phyloP scores from a whole-genome alignment of 2,329 filamentous ascomycete genomes.

The Venturia oleaginea region DNA sequence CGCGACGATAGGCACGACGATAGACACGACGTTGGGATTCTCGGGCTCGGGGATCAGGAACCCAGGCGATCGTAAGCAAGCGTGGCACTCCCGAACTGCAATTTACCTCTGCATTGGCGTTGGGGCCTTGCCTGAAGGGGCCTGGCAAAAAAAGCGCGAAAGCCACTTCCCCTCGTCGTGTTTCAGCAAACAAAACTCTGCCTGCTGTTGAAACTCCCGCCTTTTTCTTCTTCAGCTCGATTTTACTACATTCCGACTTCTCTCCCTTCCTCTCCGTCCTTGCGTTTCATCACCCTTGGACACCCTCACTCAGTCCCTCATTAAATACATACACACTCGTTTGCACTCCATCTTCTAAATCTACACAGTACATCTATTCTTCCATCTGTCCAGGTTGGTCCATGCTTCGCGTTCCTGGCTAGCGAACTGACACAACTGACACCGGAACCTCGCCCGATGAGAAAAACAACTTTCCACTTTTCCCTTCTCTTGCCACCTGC shows the following conservation, averaged over 20 bases:
- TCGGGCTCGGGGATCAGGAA: not conserved
- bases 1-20: too few species aligned
- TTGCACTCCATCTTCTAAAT: not conserved
- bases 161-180: not conserved
- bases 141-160: not conserved
- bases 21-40: not conserved
- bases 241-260: not conserved
- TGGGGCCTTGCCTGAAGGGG: not conserved
- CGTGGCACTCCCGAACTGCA: not conserved
- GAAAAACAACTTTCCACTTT: not conserved
- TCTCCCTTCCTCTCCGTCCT: not conserved
- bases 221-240: not conserved
- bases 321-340: conserved; percentile 5
- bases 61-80: not conserved
- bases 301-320: not conserved
- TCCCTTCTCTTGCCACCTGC: not conserved
- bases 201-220: not conserved
- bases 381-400: not conserved
- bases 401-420: conserved; percentile 2
- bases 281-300: not conserved
- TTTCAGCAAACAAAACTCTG: not conserved
- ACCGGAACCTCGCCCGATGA: not conserved
- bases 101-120: not conserved
- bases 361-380: not conserved
- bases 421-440: not conserved